Base-by-base conservation (phyloP, 768 basidiomycete genomes). In the Termitomyces sp. region DNA sequence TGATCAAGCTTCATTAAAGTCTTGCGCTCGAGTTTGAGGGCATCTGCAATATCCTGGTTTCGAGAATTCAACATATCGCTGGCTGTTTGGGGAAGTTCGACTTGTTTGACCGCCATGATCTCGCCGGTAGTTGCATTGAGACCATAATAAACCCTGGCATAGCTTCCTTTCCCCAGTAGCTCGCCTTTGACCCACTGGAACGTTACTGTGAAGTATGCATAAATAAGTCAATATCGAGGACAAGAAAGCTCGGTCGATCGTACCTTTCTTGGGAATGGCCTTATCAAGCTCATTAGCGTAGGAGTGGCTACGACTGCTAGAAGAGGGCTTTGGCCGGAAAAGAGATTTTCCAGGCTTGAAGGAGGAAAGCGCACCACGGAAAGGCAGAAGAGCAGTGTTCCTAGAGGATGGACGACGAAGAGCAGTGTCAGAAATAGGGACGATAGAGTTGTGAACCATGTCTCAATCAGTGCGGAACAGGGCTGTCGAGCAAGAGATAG, bases 61-160 rank as follows among this genome's bases (percentile, higher is more conserved):
- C 86, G 79, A 49, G 77, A 71, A 66, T 90, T 83, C 59, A 66
- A 78, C 65, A 82, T 83, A 71, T 93, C 90, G 62, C 83, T 85
- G 19, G 81, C 78, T 16, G 88, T 89, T 37, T 80, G 79, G 0
- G 90, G 91, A 56, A 92, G 77, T 69, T 97, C 95, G 32, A 97
- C 95, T 70, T 96, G 95, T 73, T 98, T 98, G 59, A 98, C 95
- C 3, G 95, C 95, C 67, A 97, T 89, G 77, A 96, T 86, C 69
- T 96, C 92, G 34, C 92, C 93, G 0, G 89, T 93, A 2, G 85
- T 91, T 37, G 87, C 89, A 70, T 96, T 97, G 50, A 97, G 74
- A 0, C 87, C 95, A 59, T 95, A 79, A 66, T 91, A 97, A n/a
- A 98, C 95, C 48, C 83, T 82, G 27, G 94, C 95, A 67, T 91